These are phyloP conservation scores for Debaryomyces psychrophilus DNA, from an alignment of 1,139 yeast species.

Conservation along the genomic window DNA sequence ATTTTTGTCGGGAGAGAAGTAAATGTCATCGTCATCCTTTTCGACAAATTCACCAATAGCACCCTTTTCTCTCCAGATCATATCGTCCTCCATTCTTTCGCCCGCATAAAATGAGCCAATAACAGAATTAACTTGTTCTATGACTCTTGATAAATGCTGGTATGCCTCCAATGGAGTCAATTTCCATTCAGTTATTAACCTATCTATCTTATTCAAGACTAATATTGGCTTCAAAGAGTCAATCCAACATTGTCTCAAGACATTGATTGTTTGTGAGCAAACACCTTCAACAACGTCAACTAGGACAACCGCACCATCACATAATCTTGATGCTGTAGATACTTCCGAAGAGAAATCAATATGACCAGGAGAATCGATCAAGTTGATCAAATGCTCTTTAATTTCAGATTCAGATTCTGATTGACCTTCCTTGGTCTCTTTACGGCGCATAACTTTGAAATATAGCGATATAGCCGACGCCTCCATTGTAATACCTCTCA, in stretches of 20 bases:
- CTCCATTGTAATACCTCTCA: conserved; percentile 97
- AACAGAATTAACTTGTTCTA: conserved; percentile 94
- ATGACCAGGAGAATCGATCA: conserved; percentile 98
- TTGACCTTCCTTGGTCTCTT: conserved; percentile 30
- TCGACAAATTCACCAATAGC: conserved; percentile 65
- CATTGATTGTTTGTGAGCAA: conserved; percentile 94
- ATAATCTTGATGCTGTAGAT: conserved; percentile 89
- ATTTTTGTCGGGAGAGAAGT: conserved; percentile 86
- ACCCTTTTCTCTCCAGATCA: conserved; percentile 75
- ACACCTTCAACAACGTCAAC: conserved; percentile 99
- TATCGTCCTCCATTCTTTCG: conserved; percentile 89
- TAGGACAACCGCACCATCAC: conserved; percentile 94
- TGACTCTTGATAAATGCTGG: conserved; percentile 69
- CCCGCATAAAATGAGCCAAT: conserved; percentile 93
- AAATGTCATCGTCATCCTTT: conserved; percentile 78
- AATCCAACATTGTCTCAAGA: conserved; percentile 92
- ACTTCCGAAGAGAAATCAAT: conserved; percentile 97
- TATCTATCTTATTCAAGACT: conserved; percentile 91
- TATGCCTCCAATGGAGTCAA: conserved; percentile 86
- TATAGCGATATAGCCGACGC: conserved; percentile 89
- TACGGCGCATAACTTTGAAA: conserved; percentile 63
- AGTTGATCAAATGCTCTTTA: conserved; percentile 81
- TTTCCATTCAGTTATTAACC: conserved; percentile 80
- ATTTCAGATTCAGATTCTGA: conserved; percentile 44
- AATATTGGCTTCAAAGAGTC: conserved; percentile 87